These are phyloP conservation scores for Torulaspora gathmanii DNA, from an alignment of 805 yeast genomes.

Conservation along the genomic window DNA sequence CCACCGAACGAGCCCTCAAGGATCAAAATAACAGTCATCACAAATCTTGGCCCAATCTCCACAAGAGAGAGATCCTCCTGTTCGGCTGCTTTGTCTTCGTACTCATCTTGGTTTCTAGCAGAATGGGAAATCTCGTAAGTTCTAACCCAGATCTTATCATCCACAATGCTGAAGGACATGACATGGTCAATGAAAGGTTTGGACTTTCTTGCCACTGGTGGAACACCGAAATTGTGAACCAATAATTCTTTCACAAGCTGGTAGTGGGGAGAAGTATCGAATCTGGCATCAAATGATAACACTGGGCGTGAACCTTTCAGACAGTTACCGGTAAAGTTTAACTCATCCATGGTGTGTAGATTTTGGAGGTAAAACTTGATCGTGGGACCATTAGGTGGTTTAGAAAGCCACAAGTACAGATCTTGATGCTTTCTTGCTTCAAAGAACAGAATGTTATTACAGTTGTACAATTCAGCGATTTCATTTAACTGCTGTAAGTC, in stretches of 20 bases:
- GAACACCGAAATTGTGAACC: conserved; percentile 85
- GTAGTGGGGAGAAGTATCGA: conserved; percentile 65
- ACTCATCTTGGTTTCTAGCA: conserved; percentile 49
- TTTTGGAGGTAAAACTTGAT: conserved; percentile 90
- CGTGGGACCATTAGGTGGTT: conserved; percentile 98
- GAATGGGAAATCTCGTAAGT: conserved; percentile 81
- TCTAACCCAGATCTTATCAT: conserved; percentile 91
- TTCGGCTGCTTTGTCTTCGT: conserved; percentile 40
- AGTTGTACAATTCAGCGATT: conserved; percentile 93
- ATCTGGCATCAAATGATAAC: conserved; percentile 77
- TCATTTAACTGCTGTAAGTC: conserved; percentile 85
- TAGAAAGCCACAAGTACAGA: conserved; percentile 88
- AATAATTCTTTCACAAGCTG: conserved; percentile 78
- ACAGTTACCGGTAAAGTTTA: conserved; percentile 95
- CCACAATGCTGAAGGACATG: conserved; percentile 86
- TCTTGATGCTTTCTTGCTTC: conserved; percentile 96
- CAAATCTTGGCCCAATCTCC: conserved; percentile 96
- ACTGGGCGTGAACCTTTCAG: conserved; percentile 93
- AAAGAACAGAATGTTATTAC: conserved; percentile 89
- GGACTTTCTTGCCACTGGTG: conserved; percentile 84
- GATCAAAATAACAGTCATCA: conserved; percentile 82
- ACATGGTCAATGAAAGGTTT: conserved; percentile 97
- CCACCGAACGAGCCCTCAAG: conserved; percentile 97
- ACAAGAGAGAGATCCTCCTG: conserved; percentile 68
- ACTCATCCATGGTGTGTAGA: conserved; percentile 91